Evolutionary conservation across 1,284 basidiomycete species (phyloP), one percentile per base, ranked within the genome.

Genomic region (Phlebopus sp.): DNA sequence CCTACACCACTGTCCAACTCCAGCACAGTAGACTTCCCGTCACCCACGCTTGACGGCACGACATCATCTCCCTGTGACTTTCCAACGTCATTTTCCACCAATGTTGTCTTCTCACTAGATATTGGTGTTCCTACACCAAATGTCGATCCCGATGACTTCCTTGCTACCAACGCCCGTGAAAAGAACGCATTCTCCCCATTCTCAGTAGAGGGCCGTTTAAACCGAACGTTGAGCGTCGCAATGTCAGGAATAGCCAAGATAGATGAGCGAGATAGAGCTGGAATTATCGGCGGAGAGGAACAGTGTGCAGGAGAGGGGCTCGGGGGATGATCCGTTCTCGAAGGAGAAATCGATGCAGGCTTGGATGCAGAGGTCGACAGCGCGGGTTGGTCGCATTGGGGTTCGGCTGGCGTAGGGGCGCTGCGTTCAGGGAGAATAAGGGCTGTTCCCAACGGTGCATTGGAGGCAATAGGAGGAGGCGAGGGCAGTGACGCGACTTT

Each of bases 161-260:
- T 14, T 9, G 10, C 53, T 29, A 21, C 10, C 42, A 63, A 35
- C 4, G 48, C 59, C 18, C 63, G 51, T 17, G 62, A 61, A 34
- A 63, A 61, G 50, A 61, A 61, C 10, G 57, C 4, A 13, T 63
- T 65, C 5, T 55, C 54, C 14, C 52, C 23, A 21, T 29, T 31
- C 13, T 47, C 50, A 0, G 21, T 41, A n/a, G 35, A 19, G 3
- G 50, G 29, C 3, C 60, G 52, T 31, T 44, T 65, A 32, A 59
- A 61, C 35, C 57, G 52, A 2, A 62, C 31, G 37, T 51, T 51
- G 42, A 59, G 63, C 19, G 15, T 52, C 6, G 60, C 62, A n/a
- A 61, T 51, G 23, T 63, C 56, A 7, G 62, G 59, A 36, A 65
- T 58, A 1, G 40, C 37, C 5, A 63, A 3, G 31, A 29, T 19